Base-by-base conservation (phyloP, 2,329 filamentous ascomycete species). In the Shiraia sp. region DNA sequence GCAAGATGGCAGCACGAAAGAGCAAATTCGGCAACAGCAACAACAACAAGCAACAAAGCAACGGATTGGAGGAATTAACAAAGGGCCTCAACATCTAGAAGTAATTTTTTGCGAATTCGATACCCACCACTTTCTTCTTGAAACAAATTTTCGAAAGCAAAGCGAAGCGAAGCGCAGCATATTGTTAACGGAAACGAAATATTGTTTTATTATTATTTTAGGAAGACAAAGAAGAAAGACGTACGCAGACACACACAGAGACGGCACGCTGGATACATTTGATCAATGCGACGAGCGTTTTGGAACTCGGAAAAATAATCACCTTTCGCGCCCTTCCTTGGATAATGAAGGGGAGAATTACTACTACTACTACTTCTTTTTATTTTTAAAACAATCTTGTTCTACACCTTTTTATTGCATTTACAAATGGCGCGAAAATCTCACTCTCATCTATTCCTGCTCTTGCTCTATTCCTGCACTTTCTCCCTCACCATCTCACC, bases 1-100 rank as follows among this genome's bases (percentile, higher is more conserved):
- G 59, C 32, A 56, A 52, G 31, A 53, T 67, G 52, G 56, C 57
- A 2, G 54, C 56, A 17, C 53, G 63, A 34, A 68, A 64, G 48
- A 61, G 42, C 32, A 65, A 59, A 36, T 59, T 57, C 26, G 37
- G 25, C 8, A 38, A 32, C 32, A 35, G 36, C 27, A 51, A 48
- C 19, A 51, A 52, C 33, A 55, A 52, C 26, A 47, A 53, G 42
- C 57, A 47, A 25, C 39, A 36, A 15, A 49, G 31, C 14, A 50
- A 34, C 3, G 60, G 47, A 8, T 47, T 64, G 29, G 51, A 57
- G 36, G 59, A 63, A 24, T 47, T 65, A 12, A 61, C 55, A 2
- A 52, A 53, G 13, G 63, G 57, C 8, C 53, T 60, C 19, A 57
- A 59, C 37, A 51, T 60, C 13, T 60, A 47, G 19, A 8, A 22